phyloP scores from a whole-genome alignment of 2,329 filamentous ascomycete genomes.

The Endothia cerciana region DNA sequence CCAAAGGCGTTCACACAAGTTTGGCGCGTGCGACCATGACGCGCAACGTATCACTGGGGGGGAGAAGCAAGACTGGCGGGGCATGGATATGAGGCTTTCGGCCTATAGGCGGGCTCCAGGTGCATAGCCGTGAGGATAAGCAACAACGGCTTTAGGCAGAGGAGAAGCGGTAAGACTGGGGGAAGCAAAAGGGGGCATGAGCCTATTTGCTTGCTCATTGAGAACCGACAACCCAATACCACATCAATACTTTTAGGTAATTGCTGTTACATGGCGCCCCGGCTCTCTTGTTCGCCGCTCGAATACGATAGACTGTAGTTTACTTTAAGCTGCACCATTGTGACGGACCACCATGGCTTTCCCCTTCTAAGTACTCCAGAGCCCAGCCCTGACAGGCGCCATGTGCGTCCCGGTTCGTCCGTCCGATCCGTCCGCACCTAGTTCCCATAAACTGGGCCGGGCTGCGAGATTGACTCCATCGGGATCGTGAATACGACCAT shows the following conservation, averaged over 20 bases:
- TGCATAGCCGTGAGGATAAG: not conserved
- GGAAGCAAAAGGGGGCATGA: not conserved
- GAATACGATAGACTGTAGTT: too few species aligned
- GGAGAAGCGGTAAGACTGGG: conserved; percentile 1
- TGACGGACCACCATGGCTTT: too few species aligned
- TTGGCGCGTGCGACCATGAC: not conserved
- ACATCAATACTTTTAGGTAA: not conserved
- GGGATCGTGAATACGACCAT: not conserved
- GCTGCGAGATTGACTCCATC: not conserved
- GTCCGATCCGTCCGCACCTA: not conserved
- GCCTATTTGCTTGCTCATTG: conserved; percentile 1
- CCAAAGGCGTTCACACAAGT: not conserved
- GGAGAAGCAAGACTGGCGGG: not conserved
- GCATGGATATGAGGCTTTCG: not conserved
- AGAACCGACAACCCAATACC: not conserved
- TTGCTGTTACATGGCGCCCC: too few species aligned
- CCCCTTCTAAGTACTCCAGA: too few species aligned
- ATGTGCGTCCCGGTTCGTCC: not conserved
- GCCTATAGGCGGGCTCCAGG: not conserved
- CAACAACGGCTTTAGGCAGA: not conserved
- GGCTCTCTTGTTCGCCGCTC: too few species aligned
- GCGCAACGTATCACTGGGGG: conserved; percentile 5
- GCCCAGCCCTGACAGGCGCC: too few species aligned
- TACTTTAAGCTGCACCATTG: too few species aligned
- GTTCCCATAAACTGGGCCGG: too few species aligned